Percentiles rank a stretch among this genome's conserved stretches.
These are phyloP conservation scores for Gaeumannomyces sp. DNA, from an alignment of 2,329 filamentous ascomycete genomes.

Conservation along the genomic window DNA sequence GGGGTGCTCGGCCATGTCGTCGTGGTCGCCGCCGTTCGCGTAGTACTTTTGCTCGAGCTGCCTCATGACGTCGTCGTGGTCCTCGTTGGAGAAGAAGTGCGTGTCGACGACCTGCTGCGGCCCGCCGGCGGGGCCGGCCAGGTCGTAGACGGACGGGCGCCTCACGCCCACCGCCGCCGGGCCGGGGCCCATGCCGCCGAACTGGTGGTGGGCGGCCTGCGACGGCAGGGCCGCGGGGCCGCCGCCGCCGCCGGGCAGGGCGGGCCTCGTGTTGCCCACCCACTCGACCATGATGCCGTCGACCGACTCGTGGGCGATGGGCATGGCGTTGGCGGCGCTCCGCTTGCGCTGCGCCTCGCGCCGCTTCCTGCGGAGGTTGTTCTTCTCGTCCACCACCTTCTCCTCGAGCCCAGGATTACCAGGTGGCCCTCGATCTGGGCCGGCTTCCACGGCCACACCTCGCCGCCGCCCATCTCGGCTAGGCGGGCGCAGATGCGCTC, in stretches of 20 bases:
- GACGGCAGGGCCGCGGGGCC: neutral
- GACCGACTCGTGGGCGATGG: constrained; percentile 1
- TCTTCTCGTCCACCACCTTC: constrained; percentile 33
- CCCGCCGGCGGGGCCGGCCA: neutral
- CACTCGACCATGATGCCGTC: too few species aligned
- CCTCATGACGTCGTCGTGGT: neutral
- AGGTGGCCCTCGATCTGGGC: constrained; percentile 45
- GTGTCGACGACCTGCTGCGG: neutral
- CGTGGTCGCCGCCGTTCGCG: too few species aligned
- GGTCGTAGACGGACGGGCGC: too few species aligned
- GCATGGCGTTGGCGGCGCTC: neutral
- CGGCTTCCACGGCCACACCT: constrained; percentile 43
- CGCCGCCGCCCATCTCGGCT: constrained; percentile 44
- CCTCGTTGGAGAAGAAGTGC: constrained; percentile 1
- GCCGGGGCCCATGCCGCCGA: neutral
- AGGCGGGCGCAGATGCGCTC: constrained; percentile 36
- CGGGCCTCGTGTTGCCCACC: neutral
- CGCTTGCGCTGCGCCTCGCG: constrained; percentile 23
- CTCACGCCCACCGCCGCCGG: neutral
- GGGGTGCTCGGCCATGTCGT: too few species aligned
- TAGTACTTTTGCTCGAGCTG: constrained; percentile 4
- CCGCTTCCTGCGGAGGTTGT: constrained; percentile 36
- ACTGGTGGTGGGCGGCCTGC: neutral
- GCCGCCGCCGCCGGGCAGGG: neutral
- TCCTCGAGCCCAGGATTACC: constrained; percentile 41